phyloP scores from a whole-genome alignment of 495 filamentous ascomycete genomes.

The Xylaria acuta region DNA sequence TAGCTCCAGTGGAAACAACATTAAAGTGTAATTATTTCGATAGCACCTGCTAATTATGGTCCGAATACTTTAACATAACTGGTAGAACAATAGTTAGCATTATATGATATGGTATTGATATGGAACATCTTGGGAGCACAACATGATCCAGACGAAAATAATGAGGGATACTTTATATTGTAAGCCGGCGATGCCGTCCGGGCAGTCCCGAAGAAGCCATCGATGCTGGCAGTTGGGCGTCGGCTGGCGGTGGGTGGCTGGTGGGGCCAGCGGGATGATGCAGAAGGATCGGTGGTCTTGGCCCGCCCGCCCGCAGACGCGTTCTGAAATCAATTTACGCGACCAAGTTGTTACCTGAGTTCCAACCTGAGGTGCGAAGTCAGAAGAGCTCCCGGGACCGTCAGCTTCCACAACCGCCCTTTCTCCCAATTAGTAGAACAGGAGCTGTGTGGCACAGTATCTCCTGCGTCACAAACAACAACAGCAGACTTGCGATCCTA shows the following conservation, averaged over 20 bases:
- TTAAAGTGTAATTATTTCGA: not conserved
- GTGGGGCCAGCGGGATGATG: not conserved
- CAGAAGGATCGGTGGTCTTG: not conserved
- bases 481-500: not conserved
- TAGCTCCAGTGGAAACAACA: not conserved
- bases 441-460: not conserved
- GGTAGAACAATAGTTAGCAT: not conserved
- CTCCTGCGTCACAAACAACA: not conserved
- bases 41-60: not conserved
- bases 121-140: not conserved
- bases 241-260: slow-evolving; percentile 3
- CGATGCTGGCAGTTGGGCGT: not conserved
- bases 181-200: slow-evolving; percentile 21
- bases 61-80: not conserved
- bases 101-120: slow-evolving; percentile 8
- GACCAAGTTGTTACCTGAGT: slow-evolving; percentile 16
- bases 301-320: slow-evolving; percentile 31
- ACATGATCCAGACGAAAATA: slow-evolving; percentile 22
- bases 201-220: not conserved
- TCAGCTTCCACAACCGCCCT: not conserved
- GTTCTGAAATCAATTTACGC: slow-evolving; percentile 37
- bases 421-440: not conserved
- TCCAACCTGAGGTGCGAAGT: not conserved
- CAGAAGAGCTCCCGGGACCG: not conserved
- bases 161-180: slow-evolving; percentile 6